Evolutionary conservation across 2,329 filamentous ascomycete genomes (phyloP), one percentile per base, ranked within the genome.

Genomic region (Lasiodiplodia citricola): DNA sequence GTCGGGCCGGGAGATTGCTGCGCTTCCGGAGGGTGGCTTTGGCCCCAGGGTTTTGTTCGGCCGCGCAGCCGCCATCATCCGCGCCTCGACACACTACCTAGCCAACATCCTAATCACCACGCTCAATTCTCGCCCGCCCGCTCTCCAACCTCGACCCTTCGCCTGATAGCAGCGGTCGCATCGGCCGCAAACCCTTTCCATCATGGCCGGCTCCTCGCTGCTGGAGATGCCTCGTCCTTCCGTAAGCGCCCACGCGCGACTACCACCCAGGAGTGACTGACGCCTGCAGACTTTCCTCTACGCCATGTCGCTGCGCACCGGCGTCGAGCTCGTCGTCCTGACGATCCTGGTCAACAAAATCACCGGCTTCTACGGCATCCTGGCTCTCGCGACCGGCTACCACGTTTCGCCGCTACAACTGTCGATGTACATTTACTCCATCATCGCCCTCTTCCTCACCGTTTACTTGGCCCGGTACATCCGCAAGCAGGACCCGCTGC

Each of bases 271-370:
- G 37, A 70, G 70, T 75, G 67, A 77, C 72, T 51, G 25, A 54
- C 21, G 38, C 25, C 41, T 60, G 52, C 78, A 97, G 94, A 91
- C 89, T 57, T 95, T 97, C 79, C 87, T 97, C 72, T 93, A 92
- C 78, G 84, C 94, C 76, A 91, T 97, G 84, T 92, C 92, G 77
- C 89, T 97, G 67, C 92, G 93, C 75, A 95, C 92, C 41, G 94
- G 93, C 73, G 91, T 92, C 57, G 93, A 96, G 74, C 87, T 97
- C 75, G 93, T 97, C 75, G 90, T 92, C 4, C 86, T 96, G 70
- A 90, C 92, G 13, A 88, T 97, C 72, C 86, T 96, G 67, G 90
- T 97, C 83, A 97, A 97, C 86, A 97, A 97, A 81, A 88, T 94
- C 73, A 95, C 93, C 62, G 94, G 94, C 69, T 85, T 97, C 73